These are phyloP conservation scores for Tylopilus cervinicoccineus DNA, from an alignment of 768 basidiomycete genomes.

Conservation along the genomic window DNA sequence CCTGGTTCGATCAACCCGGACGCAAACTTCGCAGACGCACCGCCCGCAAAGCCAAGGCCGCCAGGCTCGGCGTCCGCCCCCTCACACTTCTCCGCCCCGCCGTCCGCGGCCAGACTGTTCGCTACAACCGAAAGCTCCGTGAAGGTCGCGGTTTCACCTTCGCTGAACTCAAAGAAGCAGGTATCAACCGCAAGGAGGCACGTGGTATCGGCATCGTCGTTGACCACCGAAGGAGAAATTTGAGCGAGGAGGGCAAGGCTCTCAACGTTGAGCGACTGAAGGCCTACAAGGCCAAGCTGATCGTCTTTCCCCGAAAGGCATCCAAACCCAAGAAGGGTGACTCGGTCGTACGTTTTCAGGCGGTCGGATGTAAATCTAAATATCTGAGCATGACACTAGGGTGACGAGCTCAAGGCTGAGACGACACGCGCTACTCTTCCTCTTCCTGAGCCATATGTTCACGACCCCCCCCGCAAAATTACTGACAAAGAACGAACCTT, in stretches of 20 bases:
- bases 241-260: conserved; percentile 95
- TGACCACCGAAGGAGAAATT: conserved; percentile 94
- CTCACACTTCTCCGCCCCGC: conserved; percentile 91
- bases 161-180: conserved; percentile 93
- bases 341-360: conserved; percentile 61
- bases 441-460: conserved; percentile 61
- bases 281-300: conserved; percentile 87
- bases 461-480: conserved; percentile 91
- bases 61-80: conserved; percentile 87
- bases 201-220: conserved; percentile 91
- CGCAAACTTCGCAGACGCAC: conserved; percentile 93
- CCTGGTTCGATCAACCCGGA: conserved; percentile 99
- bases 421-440: conserved; percentile 67
- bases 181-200: conserved; percentile 91
- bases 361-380: neutral
- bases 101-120: conserved; percentile 92
- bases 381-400: conserved; percentile 40
- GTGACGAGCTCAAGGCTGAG: conserved; percentile 74
- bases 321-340: conserved; percentile 96
- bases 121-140: conserved; percentile 97
- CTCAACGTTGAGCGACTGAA: conserved; percentile 92
- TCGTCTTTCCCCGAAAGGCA: conserved; percentile 96
- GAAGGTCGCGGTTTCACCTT: conserved; percentile 97
- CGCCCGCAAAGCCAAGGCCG: conserved; percentile 89
- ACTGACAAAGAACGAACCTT: conserved; percentile 86